phyloP scores from a whole-genome alignment of 2,329 filamentous ascomycete genomes.

The Colletotrichum graminicola region DNA sequence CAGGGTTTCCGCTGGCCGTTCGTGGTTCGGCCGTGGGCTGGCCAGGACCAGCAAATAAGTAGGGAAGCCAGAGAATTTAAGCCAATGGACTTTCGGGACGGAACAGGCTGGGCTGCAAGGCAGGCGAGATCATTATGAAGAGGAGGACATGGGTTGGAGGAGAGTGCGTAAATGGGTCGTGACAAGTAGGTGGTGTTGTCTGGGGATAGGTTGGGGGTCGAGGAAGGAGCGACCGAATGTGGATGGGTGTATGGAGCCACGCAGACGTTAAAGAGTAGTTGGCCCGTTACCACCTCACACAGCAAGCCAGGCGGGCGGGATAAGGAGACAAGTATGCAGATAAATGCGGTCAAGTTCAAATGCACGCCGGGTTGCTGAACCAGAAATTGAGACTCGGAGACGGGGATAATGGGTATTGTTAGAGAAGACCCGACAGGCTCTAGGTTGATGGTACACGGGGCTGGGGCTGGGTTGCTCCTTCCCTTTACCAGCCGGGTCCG shows the following conservation, averaged over 20 bases:
- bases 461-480: slow-evolving; percentile 15
- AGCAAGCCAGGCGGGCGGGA: slow-evolving; percentile 27
- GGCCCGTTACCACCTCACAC: slow-evolving; percentile 32
- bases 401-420: background rate
- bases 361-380: slow-evolving; percentile 4
- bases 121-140: slow-evolving; percentile 40
- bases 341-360: slow-evolving; percentile 3
- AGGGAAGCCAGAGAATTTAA: slow-evolving; percentile 37
- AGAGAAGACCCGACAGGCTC: background rate
- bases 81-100: slow-evolving; percentile 40
- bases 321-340: slow-evolving; percentile 19
- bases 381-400: background rate
- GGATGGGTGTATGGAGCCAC: slow-evolving; percentile 12
- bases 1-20: slow-evolving; percentile 37
- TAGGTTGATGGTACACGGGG: background rate
- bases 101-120: slow-evolving; percentile 37
- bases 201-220: slow-evolving; percentile 5
- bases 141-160: slow-evolving; percentile 36
- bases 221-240: slow-evolving; percentile 27
- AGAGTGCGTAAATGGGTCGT: slow-evolving; percentile 20
- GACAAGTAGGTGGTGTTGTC: slow-evolving; percentile 12
- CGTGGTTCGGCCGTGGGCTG: slow-evolving; percentile 32
- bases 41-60: slow-evolving; percentile 37
- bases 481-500: slow-evolving; percentile 3
- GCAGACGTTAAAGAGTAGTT: slow-evolving; percentile 20